A percentile compares a stretch with the other conserved stretches of the same genome.
These are phyloP conservation scores for Boletus reticuloceps DNA, from an alignment of 768 basidiomycete genomes.

Conservation along the genomic window DNA sequence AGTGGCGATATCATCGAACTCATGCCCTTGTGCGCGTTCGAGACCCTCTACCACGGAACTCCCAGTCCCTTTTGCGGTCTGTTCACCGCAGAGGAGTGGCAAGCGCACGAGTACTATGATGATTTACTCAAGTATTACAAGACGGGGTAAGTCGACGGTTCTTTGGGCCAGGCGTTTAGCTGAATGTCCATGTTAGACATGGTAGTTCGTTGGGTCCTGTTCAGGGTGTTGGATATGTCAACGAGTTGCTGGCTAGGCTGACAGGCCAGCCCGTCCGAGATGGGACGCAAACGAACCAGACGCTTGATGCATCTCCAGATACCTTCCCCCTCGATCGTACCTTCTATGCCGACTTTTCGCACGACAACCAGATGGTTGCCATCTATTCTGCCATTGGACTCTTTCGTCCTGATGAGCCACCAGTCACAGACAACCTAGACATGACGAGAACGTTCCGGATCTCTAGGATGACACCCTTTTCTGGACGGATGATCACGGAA, in stretches of 20 bases:
- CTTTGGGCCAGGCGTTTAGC: neutral
- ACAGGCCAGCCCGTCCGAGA: constrained; percentile 63
- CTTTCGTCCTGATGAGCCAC: constrained; percentile 35
- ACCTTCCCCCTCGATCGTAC: constrained; percentile 74
- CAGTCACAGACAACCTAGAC: constrained; percentile 18
- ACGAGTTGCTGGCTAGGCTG: constrained; percentile 84
- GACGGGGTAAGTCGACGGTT: constrained; percentile 51
- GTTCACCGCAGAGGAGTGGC: constrained; percentile 65
- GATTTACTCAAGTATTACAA: constrained; percentile 80
- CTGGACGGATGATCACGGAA: constrained; percentile 72
- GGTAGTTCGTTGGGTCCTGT: constrained; percentile 69
- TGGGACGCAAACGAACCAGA: constrained; percentile 72
- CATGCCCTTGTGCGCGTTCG: constrained; percentile 78
- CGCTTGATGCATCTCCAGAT: constrained; percentile 58
- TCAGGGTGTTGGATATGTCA: constrained; percentile 84
- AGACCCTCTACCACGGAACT: constrained; percentile 53
- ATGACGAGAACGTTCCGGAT: constrained; percentile 47
- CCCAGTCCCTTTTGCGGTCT: constrained; percentile 69
- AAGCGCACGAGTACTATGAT: constrained; percentile 61
- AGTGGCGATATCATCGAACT: constrained; percentile 54
- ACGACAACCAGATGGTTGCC: constrained; percentile 83
- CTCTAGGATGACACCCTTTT: constrained; percentile 70
- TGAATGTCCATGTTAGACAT: constrained; percentile 41
- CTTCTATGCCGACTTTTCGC: constrained; percentile 80
- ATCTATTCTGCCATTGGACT: constrained; percentile 66